Base-by-base conservation (phyloP, 495 filamentous ascomycete genomes). In the Achaetomiella virescens region DNA sequence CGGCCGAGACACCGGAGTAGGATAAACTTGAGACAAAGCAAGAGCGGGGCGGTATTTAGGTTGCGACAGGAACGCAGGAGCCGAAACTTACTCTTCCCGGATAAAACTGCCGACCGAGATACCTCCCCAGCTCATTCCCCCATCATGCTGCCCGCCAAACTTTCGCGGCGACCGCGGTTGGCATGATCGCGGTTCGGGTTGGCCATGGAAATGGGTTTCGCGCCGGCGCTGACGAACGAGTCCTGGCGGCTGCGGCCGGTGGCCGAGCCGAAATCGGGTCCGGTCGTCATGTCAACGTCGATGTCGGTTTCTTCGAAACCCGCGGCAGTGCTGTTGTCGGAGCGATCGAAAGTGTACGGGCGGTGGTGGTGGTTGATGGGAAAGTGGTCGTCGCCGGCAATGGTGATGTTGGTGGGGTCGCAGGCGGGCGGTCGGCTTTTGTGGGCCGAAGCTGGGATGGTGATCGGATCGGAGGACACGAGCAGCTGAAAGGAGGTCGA, bases 41-140 rank as follows among this genome's bases (percentile, higher is more conserved):
- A 24, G 11, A 9, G 17, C n/a, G 52, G 29, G 18, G 36, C 55
- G 38, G 58, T 44, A 38, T n/a, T 48, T 12, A 52, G 35, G 29
- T 6, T 18, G 2, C 21, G 27, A 31, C 4, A 15, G 3, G 15
- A 42, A 2, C 37, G 45, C 5, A 36, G 52, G 41, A 25, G 48
- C 50, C 3, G n/a, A 49, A 33, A 91, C 92, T 83, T 82, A 97
- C 93, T 98, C 93, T 76, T 98, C 93, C 64, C 89, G 82, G 71
- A 98, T 91, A 80, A 91, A 97, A 69, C 92, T 97, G 52, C 91
- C 91, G 56, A 97, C 88, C 40, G 93, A 97, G 21, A 95, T 80
- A 53, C 92, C 95, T 66, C 95, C 93, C 91, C 91, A 98, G 68
- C 95, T 97, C 90, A 97, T 95, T 49, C 90, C 91, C 82, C 86